phyloP scores from a whole-genome alignment of 192 early-diverging fungal species.

The Entomortierella beljakovae region DNA sequence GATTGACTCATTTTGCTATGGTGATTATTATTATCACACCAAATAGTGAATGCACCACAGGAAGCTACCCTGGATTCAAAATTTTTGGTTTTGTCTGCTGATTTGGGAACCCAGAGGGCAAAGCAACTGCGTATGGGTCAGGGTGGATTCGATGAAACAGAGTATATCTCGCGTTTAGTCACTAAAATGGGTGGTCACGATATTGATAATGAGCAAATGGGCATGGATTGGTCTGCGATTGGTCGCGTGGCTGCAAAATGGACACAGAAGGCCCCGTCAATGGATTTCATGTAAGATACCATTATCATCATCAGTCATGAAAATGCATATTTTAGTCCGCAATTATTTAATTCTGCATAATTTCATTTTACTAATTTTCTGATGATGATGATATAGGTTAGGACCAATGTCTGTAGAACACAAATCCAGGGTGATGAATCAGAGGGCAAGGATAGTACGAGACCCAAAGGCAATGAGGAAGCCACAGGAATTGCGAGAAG shows the following conservation, averaged over 20 bases:
- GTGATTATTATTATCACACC: no score
- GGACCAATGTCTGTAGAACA: conserved; percentile 77
- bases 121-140: conserved; percentile 81
- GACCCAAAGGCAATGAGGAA: conserved; percentile 60
- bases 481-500: conserved; percentile 65
- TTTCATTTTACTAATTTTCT: not conserved
- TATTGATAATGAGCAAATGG: conserved; percentile 55
- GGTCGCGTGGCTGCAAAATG: conserved; percentile 65
- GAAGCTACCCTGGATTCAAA: conserved; percentile 94
- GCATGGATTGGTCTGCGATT: conserved; percentile 71
- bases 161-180: conserved; percentile 76
- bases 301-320: not conserved
- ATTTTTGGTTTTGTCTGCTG: conserved; percentile 79
- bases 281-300: conserved; percentile 80
- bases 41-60: conserved; percentile 80
- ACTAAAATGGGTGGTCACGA: conserved; percentile 65
- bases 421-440: conserved; percentile 55
- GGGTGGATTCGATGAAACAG: conserved; percentile 80
- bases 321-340: no score
- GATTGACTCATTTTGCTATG: no score
- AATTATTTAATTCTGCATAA: not conserved
- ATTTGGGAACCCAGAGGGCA: conserved; percentile 81
- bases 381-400: conserved; percentile 57
- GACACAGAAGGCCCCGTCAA: conserved; percentile 69
- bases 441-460: conserved; percentile 44